Percentiles rank a stretch among this genome's conserved stretches.
phyloP scores from a whole-genome alignment of 2,329 filamentous ascomycete genomes.

The Acrocalymma vagum region DNA sequence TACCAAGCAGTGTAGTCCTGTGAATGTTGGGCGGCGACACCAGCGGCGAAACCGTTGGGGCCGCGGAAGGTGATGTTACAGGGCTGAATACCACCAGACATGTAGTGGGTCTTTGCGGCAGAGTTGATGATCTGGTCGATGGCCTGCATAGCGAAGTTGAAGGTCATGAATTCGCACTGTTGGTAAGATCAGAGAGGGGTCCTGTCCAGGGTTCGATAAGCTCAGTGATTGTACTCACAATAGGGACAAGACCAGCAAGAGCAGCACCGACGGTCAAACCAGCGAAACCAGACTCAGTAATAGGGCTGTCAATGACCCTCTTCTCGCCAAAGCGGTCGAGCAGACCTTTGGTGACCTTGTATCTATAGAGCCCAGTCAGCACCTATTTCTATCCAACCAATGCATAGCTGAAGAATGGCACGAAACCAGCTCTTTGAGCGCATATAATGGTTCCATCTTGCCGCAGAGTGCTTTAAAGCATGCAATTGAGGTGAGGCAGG shows the following conservation, averaged over 20 bases:
- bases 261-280: constrained; percentile 95
- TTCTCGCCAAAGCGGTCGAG: constrained; percentile 97
- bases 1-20: constrained; percentile 99
- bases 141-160: constrained; percentile 99
- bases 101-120: constrained; percentile 98
- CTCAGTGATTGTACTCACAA: constrained; percentile 67
- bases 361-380: constrained; percentile 62
- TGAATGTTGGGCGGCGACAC: constrained; percentile 97
- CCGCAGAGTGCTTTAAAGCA: neutral
- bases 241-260: constrained; percentile 89
- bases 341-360: constrained; percentile 99
- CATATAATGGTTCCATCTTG: neutral
- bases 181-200: constrained; percentile 23
- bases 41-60: constrained; percentile 95
- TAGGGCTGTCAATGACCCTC: constrained; percentile 97
- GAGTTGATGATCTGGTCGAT: constrained; percentile 99
- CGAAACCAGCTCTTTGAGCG: neutral
- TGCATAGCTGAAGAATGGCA: constrained; percentile 4
- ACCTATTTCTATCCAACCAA: constrained; percentile 2
- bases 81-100: constrained; percentile 99
- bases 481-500: constrained; percentile 14
- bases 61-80: constrained; percentile 99
- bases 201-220: neutral
- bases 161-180: constrained; percentile 99
- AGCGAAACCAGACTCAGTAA: constrained; percentile 95